Percentiles rank a stretch among this genome's conserved stretches.
Evolutionary conservation across 305 asterid genomes (phyloP).

Genomic region (Petunia hybrid): DNA sequence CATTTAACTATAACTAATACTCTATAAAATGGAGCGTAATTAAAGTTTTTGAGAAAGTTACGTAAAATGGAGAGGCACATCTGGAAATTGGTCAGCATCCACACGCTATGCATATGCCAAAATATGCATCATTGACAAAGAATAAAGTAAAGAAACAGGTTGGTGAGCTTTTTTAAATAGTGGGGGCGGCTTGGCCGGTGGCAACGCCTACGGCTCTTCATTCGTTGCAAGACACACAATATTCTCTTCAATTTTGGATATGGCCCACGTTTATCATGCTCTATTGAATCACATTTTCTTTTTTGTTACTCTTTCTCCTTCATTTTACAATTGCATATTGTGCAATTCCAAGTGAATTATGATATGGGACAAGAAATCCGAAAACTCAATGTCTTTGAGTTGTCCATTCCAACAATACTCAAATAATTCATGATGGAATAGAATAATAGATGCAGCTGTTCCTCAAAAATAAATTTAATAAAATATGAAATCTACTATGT

Average conservation of each 20-base stretch:
- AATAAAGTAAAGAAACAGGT: neutral
- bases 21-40: no score
- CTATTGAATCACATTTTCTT: neutral
- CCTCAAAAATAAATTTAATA: neutral
- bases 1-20: neutral
- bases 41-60: no score
- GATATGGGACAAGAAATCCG: constrained; percentile 13
- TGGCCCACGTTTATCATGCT: constrained; percentile 31
- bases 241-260: constrained; percentile 19
- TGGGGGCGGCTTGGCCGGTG: constrained; percentile 39
- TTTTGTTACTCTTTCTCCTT: neutral
- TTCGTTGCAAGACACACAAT: neutral
- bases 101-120: neutral
- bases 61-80: no score
- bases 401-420: constrained; percentile 27
- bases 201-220: constrained; percentile 26
- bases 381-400: neutral
- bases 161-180: constrained; percentile 14
- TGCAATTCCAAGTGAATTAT: constrained; percentile 6
- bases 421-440: neutral
- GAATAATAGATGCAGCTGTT: neutral
- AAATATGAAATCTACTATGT: neutral
- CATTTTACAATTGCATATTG: neutral
- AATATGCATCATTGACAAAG: neutral
- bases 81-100: neutral